Evolutionary conservation across 108 stramenopile species (phyloP), one percentile per base, ranked within the genome.

Genomic region (Skeletonema costatum): DNA sequence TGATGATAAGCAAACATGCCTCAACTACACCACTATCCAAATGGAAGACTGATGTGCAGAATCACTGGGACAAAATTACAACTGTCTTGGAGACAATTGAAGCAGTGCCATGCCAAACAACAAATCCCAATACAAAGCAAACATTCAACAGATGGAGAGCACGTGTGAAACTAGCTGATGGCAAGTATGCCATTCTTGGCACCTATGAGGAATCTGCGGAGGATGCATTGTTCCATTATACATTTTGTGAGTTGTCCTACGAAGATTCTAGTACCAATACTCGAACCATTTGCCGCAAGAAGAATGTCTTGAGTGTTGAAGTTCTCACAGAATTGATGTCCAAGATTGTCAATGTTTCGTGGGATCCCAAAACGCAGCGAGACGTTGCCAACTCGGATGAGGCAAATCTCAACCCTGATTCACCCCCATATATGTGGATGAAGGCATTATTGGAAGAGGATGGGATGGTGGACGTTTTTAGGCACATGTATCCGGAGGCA

Each of bases 391-490:
- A 85, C 14, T 85, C 86, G 5, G 76, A 83, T 0, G 80, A 73
- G 21, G 87, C 87, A 32, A 75, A 68, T 11, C 72, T 81, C 36
- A 87, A 83, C 60, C 73, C 79, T 32, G 81, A 78, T 29, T 77
- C 88, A 1, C 92, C 93, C 1, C 66, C 91, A 1, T 76, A 82
- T 10, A 14, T 74, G 39, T 96, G 95, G 95, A 79, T 96, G 60
- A 86, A 87, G 51, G 13, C 21, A 29, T 36, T 94, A 3, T 19
- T 93, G 41, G 74, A 87, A 16, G 82, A 90, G 51, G 94, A 96
- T 78, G 77, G 64, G 10, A 97, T 97, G 97, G 89, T 94, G 9
- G 97, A 97, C 74, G 74, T 88, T 0, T 95, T 96, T 73, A 83
- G 95, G 5, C 71, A 87, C 67, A 86, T 88, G n/a, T 93, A 92